Evolutionary conservation across 805 yeast species (phyloP), one percentile per base, ranked within the genome.

Genomic region (Dipodascus albidus): DNA sequence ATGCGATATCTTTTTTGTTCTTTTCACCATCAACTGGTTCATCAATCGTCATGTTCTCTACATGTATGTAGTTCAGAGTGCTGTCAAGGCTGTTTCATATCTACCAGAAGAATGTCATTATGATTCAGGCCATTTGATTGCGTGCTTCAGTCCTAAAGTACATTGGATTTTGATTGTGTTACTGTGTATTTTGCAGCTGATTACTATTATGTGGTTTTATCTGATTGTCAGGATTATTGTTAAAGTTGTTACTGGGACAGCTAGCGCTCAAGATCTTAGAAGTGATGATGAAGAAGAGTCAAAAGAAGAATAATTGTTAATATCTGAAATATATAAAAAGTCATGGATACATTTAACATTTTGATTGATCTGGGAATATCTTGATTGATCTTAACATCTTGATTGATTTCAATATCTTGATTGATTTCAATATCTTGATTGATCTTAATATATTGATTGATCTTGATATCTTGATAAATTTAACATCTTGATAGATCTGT

Each of bases 231-330:
- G 78, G 59, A 93, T 88, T 23, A 87, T 86, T 9, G 66, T 74
- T 53, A 81, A 77, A 64, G 91, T 88, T 22, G 57, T 87, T 22
- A 72, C 76, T 4, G 96, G 96, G 2, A 69, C 44, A n/a, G 74
- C 69, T 21, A 80, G 81, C 38, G 96, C 96, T 1, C 95, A 87
- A 60, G 96, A 89, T 66, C 83, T 83, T 27, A 79, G 96, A 68
- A 83, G 91, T 64, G 96, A 87, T 60, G 83, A 76, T 53, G 95
- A 86, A 53, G 87, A 82, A 51, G 74, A 15, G 15, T 31, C 15
- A 31, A 31, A 31, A 31, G 15, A 31, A 31, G 15, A 31, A 31
- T 9, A 31, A n/a, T n/a, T n/a, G n/a, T n/a, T n/a, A n/a, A n/a
- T n/a, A n/a, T n/a, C n/a, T n/a, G n/a, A n/a, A n/a, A n/a, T n/a